Base-by-base conservation (phyloP, 106 monocot genomes). In the Acorus gramineus region DNA sequence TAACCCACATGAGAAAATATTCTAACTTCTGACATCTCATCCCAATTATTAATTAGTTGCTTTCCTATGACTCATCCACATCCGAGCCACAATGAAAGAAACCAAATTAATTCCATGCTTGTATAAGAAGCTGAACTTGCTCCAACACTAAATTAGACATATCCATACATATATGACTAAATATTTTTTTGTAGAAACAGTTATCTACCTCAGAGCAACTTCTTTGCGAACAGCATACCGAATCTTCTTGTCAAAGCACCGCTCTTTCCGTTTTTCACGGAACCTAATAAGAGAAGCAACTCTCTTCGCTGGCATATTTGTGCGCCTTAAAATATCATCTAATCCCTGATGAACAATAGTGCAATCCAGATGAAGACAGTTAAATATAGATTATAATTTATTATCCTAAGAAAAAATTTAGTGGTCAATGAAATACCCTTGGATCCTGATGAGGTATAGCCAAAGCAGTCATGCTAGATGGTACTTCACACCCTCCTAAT, bases 231-330 rank as follows among this genome's bases (percentile, higher is more conserved):
- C 89, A 72, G 56, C 80, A 58, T 89, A 89, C 4, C 85, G 79
- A 57, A 93, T 85, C 72, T 89, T 93, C 74, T 89, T 93, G 70
- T 93, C 93, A 66, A 93, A 93, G 70, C 80, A 81, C 58, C 89
- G 72, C 12, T 88, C 93, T 62, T 93, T 93, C 45, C 93, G 60
- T 61, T 93, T 93, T 67, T 93, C 88, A 44, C 88, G 85, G 72
- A 89, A 93, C 54, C 93, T 72, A 56, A 93, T 83, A 50, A 93
- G 72, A 14, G 93, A 89, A 69, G 88, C 93, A 74, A 86, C 71
- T 60, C 89, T 74, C 66, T 83, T 84, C 12, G 93, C 83, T 61
- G 89, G 79, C 28, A 28, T 28, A 71, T 89, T 81, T 68, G 79
- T 78, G 7, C 81, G 73, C 13, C 74, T 65, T 50, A 86, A 77